phyloP scores from a whole-genome alignment of 2,329 filamentous ascomycete species.

The Verticillium alfalfae region DNA sequence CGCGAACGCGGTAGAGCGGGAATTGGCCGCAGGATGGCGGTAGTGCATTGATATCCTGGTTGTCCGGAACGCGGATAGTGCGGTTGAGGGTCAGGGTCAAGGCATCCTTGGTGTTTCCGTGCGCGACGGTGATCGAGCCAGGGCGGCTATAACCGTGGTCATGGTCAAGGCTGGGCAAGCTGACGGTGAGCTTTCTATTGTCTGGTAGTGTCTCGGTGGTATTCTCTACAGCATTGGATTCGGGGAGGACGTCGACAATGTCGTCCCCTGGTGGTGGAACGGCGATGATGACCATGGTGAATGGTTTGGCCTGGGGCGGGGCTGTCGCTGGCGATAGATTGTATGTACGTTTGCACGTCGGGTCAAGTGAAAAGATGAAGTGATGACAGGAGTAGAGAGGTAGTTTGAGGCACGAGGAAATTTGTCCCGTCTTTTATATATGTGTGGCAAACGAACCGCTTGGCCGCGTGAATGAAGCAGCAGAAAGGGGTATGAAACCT shows the following conservation, averaged over 20 bases:
- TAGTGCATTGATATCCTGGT: constrained; percentile 19
- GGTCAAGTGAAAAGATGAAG: not conserved
- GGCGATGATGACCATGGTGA: not conserved
- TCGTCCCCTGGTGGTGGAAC: not conserved
- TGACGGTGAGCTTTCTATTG: constrained; percentile 7
- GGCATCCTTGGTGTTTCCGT: constrained; percentile 7
- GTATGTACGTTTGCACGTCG: no score
- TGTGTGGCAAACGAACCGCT: not conserved
- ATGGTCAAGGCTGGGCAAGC: not conserved
- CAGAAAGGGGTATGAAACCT: no score
- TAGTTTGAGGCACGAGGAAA: not conserved
- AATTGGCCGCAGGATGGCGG: constrained; percentile 30
- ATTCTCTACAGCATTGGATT: constrained; percentile 2
- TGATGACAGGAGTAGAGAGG: not conserved
- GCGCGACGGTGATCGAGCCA: constrained; percentile 3
- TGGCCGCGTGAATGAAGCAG: not conserved
- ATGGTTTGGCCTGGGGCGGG: not conserved
- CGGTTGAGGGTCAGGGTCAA: constrained; percentile 30
- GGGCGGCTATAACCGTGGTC: not conserved
- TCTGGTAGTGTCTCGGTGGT: not conserved
- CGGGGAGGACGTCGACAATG: constrained; percentile 8
- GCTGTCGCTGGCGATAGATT: not conserved
- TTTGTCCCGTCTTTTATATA: not conserved
- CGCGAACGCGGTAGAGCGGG: constrained; percentile 27
- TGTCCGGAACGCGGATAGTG: constrained; percentile 37